phyloP scores from a whole-genome alignment of 768 basidiomycete genomes.

The Fomitopsis serialis region DNA sequence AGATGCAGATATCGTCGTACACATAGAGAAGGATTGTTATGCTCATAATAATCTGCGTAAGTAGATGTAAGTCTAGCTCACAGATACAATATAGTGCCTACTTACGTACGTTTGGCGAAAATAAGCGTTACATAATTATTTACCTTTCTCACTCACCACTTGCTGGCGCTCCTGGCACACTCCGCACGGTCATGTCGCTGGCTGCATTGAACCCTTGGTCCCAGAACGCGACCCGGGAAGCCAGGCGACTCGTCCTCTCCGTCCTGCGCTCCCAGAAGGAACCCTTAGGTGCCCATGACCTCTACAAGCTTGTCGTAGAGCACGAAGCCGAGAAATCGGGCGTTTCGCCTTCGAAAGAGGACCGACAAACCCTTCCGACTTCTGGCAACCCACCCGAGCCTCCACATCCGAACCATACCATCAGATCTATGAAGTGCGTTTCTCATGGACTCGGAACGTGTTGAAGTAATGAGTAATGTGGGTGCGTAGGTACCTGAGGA shows the following conservation, averaged over 20 bases:
- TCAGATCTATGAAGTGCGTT: conserved; percentile 51
- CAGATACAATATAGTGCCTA: too few relatives aligned
- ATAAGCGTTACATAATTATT: too few relatives aligned
- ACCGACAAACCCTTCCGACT: neutral
- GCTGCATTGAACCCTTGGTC: neutral
- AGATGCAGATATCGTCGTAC: too few relatives aligned
- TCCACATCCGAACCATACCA: conserved; percentile 38
- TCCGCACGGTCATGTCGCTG: too few relatives aligned
- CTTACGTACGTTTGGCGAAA: too few relatives aligned
- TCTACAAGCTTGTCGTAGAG: conserved; percentile 22
- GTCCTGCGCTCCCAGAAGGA: conserved; percentile 14
- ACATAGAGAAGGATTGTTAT: too few relatives aligned
- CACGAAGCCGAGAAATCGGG: conserved; percentile 6
- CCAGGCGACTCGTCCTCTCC: conserved; percentile 18
- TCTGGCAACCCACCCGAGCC: conserved; percentile 16
- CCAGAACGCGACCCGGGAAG: conserved; percentile 8
- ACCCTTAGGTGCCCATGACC: conserved; percentile 22
- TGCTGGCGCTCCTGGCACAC: too few relatives aligned
- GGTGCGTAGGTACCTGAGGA: conserved; percentile 48
- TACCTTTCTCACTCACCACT: too few relatives aligned
- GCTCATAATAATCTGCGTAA: too few relatives aligned
- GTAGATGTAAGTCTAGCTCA: too few relatives aligned
- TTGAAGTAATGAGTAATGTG: neutral
- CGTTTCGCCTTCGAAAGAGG: neutral
- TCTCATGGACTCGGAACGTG: neutral